phyloP scores from a whole-genome alignment of 306 rosid genomes.

The Glycyrrhiza uralensis region DNA sequence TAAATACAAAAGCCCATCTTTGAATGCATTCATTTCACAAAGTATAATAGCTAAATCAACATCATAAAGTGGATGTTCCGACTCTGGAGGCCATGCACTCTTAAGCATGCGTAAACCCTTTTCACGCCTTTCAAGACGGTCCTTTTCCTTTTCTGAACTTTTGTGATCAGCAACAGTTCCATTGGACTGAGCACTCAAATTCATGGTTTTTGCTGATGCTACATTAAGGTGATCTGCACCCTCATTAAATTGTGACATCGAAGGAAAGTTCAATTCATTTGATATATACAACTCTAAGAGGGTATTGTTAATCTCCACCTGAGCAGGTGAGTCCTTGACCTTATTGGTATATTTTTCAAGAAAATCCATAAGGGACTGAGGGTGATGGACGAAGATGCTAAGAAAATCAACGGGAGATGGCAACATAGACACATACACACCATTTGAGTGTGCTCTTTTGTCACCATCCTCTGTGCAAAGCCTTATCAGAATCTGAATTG shows the following conservation, averaged over 20 bases:
- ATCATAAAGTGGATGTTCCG: slow-evolving; percentile 88
- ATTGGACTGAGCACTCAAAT: slow-evolving; percentile 44
- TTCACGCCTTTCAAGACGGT: slow-evolving; percentile 51
- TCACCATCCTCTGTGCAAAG: slow-evolving; percentile 86
- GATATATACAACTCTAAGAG: slow-evolving; percentile 91
- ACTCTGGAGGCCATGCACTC: slow-evolving; percentile 78
- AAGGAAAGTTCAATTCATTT: slow-evolving; percentile 76
- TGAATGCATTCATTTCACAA: slow-evolving; percentile 91
- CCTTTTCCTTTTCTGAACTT: slow-evolving; percentile 43
- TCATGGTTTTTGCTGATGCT: slow-evolving; percentile 31
- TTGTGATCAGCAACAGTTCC: slow-evolving; percentile 47
- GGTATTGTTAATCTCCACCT: slow-evolving; percentile 93
- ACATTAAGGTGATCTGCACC: slow-evolving; percentile 41
- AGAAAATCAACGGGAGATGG: slow-evolving; percentile 99
- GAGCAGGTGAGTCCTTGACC: slow-evolving; percentile 95
- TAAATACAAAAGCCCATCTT: slow-evolving; percentile 76
- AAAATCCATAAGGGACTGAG: slow-evolving; percentile 85
- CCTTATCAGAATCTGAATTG: slow-evolving; percentile 82
- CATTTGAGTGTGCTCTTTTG: slow-evolving; percentile 48
- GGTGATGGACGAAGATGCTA: slow-evolving; percentile 89
- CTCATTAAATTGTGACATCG: slow-evolving; percentile 53
- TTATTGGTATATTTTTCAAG: slow-evolving; percentile 84
- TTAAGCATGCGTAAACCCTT: slow-evolving; percentile 74
- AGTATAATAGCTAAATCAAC: slow-evolving; percentile 88
- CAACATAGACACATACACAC: slow-evolving; percentile 66